phyloP scores from a whole-genome alignment of 768 basidiomycete genomes.

The Agaricus bisporus region DNA sequence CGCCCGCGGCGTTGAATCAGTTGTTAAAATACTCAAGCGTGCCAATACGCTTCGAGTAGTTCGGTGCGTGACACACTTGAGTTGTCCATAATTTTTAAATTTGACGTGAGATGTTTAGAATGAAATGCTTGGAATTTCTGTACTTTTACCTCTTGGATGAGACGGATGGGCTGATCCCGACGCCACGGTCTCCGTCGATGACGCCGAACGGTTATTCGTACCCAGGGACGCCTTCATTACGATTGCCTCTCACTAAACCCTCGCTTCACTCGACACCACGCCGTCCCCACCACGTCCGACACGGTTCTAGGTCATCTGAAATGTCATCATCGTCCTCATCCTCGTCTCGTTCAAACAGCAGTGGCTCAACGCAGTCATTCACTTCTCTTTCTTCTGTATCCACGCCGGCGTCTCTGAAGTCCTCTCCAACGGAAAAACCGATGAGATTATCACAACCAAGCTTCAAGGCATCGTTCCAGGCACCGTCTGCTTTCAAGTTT shows the following conservation, averaged over 20 bases:
- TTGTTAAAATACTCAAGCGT: conserved; percentile 86
- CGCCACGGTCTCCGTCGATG: conserved; percentile 14
- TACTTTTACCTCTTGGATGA: conserved; percentile 95
- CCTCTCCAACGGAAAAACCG: conserved; percentile 40
- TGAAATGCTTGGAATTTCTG: conserved; percentile 94
- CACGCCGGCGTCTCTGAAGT: conserved; percentile 30
- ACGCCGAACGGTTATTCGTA: conserved; percentile 10
- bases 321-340: conserved; percentile 19
- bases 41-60: conserved; percentile 84
- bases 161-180: conserved; percentile 21
- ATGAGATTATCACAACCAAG: conserved; percentile 12
- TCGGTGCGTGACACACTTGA: conserved; percentile 41
- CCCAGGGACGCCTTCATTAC: conserved; percentile 11
- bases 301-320: conserved; percentile 25
- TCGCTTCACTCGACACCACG: conserved; percentile 30
- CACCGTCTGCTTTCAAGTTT: conserved; percentile 15
- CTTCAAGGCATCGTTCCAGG: not conserved
- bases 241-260: conserved; percentile 32
- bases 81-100: too few relatives aligned
- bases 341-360: conserved; percentile 36
- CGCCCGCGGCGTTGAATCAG: conserved; percentile 66
- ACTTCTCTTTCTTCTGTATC: conserved; percentile 36
- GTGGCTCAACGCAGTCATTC: conserved; percentile 34
- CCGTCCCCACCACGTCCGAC: conserved; percentile 30
- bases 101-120: conserved; percentile 40